A percentile compares a stretch with the other conserved stretches of the same genome.
These are phyloP conservation scores for Aspergillus sp. DNA, from an alignment of 2,329 filamentous ascomycete genomes.

Conservation along the genomic window DNA sequence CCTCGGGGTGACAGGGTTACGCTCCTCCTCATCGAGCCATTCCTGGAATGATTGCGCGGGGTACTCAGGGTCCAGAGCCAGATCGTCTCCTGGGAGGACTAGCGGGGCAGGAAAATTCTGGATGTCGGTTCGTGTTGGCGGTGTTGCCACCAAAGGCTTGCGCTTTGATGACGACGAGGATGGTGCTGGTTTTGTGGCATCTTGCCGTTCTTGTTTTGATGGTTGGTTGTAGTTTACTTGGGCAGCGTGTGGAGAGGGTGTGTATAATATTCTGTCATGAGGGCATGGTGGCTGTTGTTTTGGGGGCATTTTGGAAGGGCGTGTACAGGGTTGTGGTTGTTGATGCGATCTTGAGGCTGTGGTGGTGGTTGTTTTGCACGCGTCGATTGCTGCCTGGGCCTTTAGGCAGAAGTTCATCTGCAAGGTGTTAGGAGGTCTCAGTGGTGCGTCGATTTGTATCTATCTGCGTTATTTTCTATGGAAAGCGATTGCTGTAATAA, in stretches of 20 bases:
- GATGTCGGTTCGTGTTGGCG: slow-evolving; percentile 2
- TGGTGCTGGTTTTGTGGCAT: slow-evolving; percentile 15
- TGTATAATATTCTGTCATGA: slow-evolving; percentile 12
- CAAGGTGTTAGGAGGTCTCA: too few relatives aligned
- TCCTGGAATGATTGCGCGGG: slow-evolving; percentile 54
- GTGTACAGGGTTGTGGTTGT: too few relatives aligned
- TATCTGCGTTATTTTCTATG: too few relatives aligned
- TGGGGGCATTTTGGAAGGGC: not conserved
- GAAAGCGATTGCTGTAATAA: too few relatives aligned
- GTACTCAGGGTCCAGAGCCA: slow-evolving; percentile 54
- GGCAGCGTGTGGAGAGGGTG: slow-evolving; percentile 34
- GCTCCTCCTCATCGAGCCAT: slow-evolving; percentile 49
- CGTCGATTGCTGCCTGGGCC: too few relatives aligned
- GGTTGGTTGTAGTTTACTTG: slow-evolving; percentile 35
- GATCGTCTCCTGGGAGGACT: slow-evolving; percentile 59
- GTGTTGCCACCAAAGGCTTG: not conserved
- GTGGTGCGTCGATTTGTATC: too few relatives aligned
- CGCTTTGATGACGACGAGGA: not conserved
- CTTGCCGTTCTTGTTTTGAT: slow-evolving; percentile 23
- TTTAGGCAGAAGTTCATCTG: too few relatives aligned
- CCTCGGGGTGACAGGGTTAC: slow-evolving; percentile 51
- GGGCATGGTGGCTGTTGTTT: not conserved
- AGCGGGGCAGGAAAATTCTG: slow-evolving; percentile 58
- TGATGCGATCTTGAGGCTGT: too few relatives aligned
- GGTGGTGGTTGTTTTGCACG: too few relatives aligned